Evolutionary conservation across 768 basidiomycete species (phyloP), one percentile per base, ranked within the genome.

Genomic region (Kondoa subrosea): DNA sequence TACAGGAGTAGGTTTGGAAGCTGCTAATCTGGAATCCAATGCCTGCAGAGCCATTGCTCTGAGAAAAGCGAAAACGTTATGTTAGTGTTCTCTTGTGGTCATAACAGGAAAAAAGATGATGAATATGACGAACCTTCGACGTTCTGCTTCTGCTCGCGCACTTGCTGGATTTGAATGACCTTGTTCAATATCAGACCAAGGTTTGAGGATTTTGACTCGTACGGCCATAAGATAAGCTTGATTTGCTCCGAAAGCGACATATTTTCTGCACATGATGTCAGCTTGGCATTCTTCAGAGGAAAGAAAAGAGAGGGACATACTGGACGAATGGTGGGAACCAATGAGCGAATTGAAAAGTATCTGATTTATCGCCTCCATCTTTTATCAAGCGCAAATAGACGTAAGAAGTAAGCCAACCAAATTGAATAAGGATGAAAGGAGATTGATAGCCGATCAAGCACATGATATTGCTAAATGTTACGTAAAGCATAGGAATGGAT

Each of bases 331-430:
- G 91, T 69, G 95, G 95, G 82, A 99, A 99, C 91, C 92, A 99
- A 68, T 85, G 85, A 21, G 90, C 81, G 73, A 99, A 85, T 31
- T 91, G 86, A 75, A 99, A 99, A 3, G 93, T 96, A 76, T 99
- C 95, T 77, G 88, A 90, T 70, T 91, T 81, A 76, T 99, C 95
- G 25, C 95, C 95, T 74, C 87, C 87, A 76, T 87, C 85, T 79
- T 97, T 97, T 81, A 96, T 91, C 81, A 99, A 97, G 40, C 95
- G 85, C 34, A 99, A 83, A 78, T 95, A 99, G 66, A 89, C 81
- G 88, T 91, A 99, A 33, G 87, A 83, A 4, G 91, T 88, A 67
- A 95, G 87, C 91, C 93, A 99, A n/a, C 93, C 95, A 76, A 96
- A 99, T 75, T 99, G 95, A 71, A 97, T 91, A 74, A 91, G 79